Base-by-base conservation (phyloP, 2,329 filamentous ascomycete genomes). In the Penicillium sp. region DNA sequence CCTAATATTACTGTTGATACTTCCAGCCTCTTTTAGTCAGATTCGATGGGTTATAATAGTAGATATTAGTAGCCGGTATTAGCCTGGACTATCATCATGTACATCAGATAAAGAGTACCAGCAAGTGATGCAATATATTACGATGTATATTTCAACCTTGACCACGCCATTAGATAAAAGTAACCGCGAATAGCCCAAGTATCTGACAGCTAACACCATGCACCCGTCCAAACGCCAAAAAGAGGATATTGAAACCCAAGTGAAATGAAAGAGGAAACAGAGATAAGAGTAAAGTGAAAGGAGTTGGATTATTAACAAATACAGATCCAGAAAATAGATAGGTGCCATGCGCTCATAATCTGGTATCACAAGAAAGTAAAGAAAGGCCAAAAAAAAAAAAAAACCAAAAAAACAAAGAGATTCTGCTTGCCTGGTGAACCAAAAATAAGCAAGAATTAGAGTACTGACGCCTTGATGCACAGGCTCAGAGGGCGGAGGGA, bases 271-370 rank as follows among this genome's bases (percentile, higher is more conserved):
- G n/a, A 53, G 14, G 31, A 50, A 11, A 26, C 37, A 42, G 32
- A 48, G 50, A 42, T 20, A 46, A 52, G 39, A 52, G 39, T 16
- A 32, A 53, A 20, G 38, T 47, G 14, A 56, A 48, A 50, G 58
- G 44, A 35, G 44, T 61, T 60, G 47, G 58, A 55, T 63, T 62
- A 61, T 67, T 58, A 62, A 65, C 60, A 69, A 67, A 66, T 69
- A 69, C 64, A 70, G 61, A 61, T 61, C 63, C 55, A 69, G 64
- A 65, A 64, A 57, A 51, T 61, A 66, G 55, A 62, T 59, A 58
- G 51, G 54, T 68, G 51, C 62, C 61, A 52, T 58, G 51, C 63
- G 68, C 66, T 70, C 66, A 58, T 69, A 67, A 65, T 62, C 65
- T 70, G 69, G 67, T 70, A 70, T 71, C 68, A 66, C 61, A 60